Evolutionary conservation across 371 early-diverging fungal species (phyloP).

Genomic region (Batrachochytrium dendrobatidis): DNA sequence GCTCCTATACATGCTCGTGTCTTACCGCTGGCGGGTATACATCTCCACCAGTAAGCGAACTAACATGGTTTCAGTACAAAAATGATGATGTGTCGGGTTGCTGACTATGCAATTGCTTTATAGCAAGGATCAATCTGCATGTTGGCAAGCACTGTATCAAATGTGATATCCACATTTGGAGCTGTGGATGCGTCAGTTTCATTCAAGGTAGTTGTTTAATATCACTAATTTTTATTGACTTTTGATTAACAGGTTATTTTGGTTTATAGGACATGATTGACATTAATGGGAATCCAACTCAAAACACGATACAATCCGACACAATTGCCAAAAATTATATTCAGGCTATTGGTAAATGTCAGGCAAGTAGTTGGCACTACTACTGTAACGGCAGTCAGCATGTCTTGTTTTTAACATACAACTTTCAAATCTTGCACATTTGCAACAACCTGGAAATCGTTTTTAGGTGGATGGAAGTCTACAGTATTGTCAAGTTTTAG

Average conservation of each 20-base stretch:
- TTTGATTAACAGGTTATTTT: not conserved
- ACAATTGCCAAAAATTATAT: constrained; percentile 19
- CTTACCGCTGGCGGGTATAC: constrained; percentile 17
- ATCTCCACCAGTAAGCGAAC: constrained; percentile 12
- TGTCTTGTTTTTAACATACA: not conserved
- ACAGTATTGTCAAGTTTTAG: constrained; percentile 31
- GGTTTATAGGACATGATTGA: constrained; percentile 18
- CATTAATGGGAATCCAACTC: constrained; percentile 7
- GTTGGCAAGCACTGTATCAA: constrained; percentile 7
- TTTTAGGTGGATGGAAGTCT: constrained; percentile 24
- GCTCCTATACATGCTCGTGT: constrained; percentile 24
- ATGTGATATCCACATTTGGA: constrained; percentile 6
- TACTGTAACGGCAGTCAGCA: not conserved
- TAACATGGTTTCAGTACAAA: not conserved
- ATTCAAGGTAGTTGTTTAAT: constrained; percentile 15
- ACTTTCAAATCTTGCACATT: too few species aligned
- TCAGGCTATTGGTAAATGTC: constrained; percentile 19
- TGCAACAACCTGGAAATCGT: too few species aligned
- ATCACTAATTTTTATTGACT: not conserved
- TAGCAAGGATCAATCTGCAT: constrained; percentile 12
- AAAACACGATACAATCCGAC: constrained; percentile 28
- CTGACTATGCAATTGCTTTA: not conserved
- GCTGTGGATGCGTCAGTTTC: constrained; percentile 7
- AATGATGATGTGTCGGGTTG: not conserved
- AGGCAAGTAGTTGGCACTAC: constrained; percentile 12